These are phyloP conservation scores for Lippia alba DNA, from an alignment of 305 asterid species.

Conservation along the genomic window DNA sequence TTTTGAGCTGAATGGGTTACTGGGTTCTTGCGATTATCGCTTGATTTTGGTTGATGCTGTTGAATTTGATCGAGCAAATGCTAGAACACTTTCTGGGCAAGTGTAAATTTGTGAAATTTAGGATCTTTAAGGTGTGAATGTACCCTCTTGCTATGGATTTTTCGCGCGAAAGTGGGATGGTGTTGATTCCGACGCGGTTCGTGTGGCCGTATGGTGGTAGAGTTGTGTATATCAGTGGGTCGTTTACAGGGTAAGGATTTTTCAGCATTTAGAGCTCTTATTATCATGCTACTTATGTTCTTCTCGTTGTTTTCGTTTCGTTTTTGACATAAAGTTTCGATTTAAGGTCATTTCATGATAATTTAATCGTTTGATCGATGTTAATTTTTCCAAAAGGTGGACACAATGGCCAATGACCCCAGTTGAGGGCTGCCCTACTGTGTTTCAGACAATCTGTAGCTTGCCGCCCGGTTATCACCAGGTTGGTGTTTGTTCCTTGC, in stretches of 20 bases:
- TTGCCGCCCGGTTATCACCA: conserved; percentile 93
- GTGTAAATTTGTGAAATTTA: conserved; percentile 27
- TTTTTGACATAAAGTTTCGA: neutral
- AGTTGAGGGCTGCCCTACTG: conserved; percentile 97
- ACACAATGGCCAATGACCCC: conserved; percentile 90
- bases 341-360: conserved; percentile 28
- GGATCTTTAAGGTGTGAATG: conserved; percentile 47
- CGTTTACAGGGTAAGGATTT: conserved; percentile 88
- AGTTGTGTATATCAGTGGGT: conserved; percentile 76
- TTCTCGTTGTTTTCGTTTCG: neutral
- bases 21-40: conserved; percentile 32
- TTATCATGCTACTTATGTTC: neutral
- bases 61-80: conserved; percentile 38
- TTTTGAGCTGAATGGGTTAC: conserved; percentile 36
- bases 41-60: conserved; percentile 37
- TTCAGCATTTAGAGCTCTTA: conserved; percentile 17
- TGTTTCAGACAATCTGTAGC: conserved; percentile 87
- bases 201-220: conserved; percentile 98
- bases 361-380: conserved; percentile 20
- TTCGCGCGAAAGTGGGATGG: conserved; percentile 66
- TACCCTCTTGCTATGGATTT: conserved; percentile 69
- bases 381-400: conserved; percentile 62
- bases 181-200: conserved; percentile 74
- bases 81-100: conserved; percentile 32
- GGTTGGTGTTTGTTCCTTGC: conserved; percentile 47